A percentile compares a stretch with the other conserved stretches of the same genome.
phyloP scores from a whole-genome alignment of 805 yeast genomes.

The Candida maris region DNA sequence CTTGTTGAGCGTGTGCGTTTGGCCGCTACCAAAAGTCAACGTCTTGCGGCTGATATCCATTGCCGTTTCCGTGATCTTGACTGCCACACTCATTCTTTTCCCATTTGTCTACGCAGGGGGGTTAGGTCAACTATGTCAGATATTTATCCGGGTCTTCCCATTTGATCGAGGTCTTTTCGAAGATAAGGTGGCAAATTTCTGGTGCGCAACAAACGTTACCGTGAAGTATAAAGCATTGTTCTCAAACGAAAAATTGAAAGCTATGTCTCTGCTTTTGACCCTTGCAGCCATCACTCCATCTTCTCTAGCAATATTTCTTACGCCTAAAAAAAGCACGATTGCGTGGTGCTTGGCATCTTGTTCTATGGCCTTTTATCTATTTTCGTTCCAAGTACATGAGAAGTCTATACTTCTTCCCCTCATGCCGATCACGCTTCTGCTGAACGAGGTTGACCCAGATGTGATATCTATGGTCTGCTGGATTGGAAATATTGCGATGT shows the following conservation, averaged over 20 bases:
- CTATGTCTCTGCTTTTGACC: constrained; percentile 53
- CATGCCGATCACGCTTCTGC: constrained; percentile 72
- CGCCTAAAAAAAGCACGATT: constrained; percentile 47
- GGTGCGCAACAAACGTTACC: constrained; percentile 89
- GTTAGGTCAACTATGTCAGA: constrained; percentile 50
- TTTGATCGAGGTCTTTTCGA: constrained; percentile 92
- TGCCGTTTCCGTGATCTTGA: constrained; percentile 56
- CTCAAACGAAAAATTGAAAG: constrained; percentile 54
- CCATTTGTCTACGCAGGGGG: constrained; percentile 59
- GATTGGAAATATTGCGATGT: constrained; percentile 80
- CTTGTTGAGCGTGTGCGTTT: constrained; percentile 53
- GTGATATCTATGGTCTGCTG: constrained; percentile 75
- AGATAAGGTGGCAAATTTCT: constrained; percentile 94
- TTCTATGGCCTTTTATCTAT: constrained; percentile 83
- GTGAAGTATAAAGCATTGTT: constrained; percentile 64
- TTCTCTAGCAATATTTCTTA: constrained; percentile 44
- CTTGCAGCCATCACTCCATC: constrained; percentile 53
- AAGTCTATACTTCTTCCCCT: constrained; percentile 86
- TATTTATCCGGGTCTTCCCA: constrained; percentile 74
- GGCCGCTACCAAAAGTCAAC: constrained; percentile 36
- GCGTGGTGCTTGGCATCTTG: constrained; percentile 78
- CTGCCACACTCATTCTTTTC: constrained; percentile 48
- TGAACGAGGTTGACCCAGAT: constrained; percentile 51
- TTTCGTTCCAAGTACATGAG: constrained; percentile 95
- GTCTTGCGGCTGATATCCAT: constrained; percentile 57